Percentiles rank a stretch among this genome's conserved stretches.
phyloP scores from a whole-genome alignment of 2,329 filamentous ascomycete genomes.

The Lasiodiplodia theobromae region DNA sequence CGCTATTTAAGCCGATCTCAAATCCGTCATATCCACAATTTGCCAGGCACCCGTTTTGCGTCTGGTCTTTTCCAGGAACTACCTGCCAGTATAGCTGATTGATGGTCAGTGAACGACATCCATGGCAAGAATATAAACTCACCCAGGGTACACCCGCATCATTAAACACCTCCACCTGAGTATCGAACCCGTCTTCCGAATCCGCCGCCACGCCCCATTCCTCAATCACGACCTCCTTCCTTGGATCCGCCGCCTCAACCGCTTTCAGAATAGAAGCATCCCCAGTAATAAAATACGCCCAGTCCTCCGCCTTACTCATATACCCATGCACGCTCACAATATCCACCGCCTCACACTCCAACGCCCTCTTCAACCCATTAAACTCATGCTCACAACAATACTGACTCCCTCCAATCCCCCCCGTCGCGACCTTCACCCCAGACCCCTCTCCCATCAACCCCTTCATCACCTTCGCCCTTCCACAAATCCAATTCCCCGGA shows the following conservation, averaged over 20 bases:
- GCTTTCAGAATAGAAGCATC: slow-evolving; percentile 26
- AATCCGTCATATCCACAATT: background rate
- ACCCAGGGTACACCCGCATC: slow-evolving; percentile 32
- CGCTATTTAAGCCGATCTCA: background rate
- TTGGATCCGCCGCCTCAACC: slow-evolving; percentile 11
- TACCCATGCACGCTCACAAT: slow-evolving; percentile 33
- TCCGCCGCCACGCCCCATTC: slow-evolving; percentile 33
- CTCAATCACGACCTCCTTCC: slow-evolving; percentile 32
- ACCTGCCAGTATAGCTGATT: slow-evolving; percentile 8
- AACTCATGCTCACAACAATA: slow-evolving; percentile 31
- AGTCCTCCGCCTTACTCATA: slow-evolving; percentile 31
- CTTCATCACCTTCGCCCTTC: slow-evolving; percentile 26
- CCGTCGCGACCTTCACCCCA: slow-evolving; percentile 31
- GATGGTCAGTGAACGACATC: background rate
- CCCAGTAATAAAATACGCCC: slow-evolving; percentile 33
- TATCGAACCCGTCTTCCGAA: slow-evolving; percentile 29
- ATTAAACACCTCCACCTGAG: slow-evolving; percentile 32
- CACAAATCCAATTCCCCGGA: slow-evolving; percentile 33
- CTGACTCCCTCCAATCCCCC: slow-evolving; percentile 31
- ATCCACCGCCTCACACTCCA: slow-evolving; percentile 32
- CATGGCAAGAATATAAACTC: background rate
- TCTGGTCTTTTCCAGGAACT: background rate
- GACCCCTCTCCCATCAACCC: slow-evolving; percentile 21
- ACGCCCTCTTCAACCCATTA: slow-evolving; percentile 31
- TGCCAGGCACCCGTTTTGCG: background rate